These are phyloP conservation scores for Dryas alaskensis DNA, from an alignment of 306 rosid species.

Conservation along the genomic window DNA sequence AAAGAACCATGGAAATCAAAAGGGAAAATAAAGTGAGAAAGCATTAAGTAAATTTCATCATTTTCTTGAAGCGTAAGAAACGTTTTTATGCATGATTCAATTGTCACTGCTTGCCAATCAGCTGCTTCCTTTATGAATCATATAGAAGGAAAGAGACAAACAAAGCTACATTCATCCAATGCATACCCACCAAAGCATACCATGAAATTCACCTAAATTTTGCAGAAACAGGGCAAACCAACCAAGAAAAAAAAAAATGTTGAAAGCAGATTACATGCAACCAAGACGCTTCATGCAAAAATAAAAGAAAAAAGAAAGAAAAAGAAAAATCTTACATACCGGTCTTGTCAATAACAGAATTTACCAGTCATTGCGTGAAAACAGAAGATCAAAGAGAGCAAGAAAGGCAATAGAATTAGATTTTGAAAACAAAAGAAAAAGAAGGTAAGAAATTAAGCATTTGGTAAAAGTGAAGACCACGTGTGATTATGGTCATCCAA, in stretches of 20 bases:
- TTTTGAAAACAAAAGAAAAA: not conserved
- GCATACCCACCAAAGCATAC: conserved; percentile 2
- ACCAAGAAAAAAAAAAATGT: not conserved
- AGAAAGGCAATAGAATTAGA: not conserved
- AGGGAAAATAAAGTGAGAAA: conserved; percentile 21
- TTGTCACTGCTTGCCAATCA: conserved; percentile 35
- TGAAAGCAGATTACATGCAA: conserved; percentile 3
- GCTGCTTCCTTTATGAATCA: conserved; percentile 24
- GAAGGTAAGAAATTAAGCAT: not conserved
- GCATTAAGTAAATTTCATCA: conserved; percentile 26
- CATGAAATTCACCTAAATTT: conserved; percentile 12
- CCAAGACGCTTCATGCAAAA: not conserved
- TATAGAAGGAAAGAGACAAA: not conserved
- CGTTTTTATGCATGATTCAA: conserved; percentile 35
- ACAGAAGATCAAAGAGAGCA: not conserved
- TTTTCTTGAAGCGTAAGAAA: conserved; percentile 55
- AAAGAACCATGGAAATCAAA: conserved; percentile 22
- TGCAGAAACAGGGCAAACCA: conserved; percentile 11
- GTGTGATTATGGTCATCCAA: not conserved
- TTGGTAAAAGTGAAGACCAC: conserved; percentile 3
- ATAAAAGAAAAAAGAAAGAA: not conserved
- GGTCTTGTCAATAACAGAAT: not conserved
- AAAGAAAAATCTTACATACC: not conserved
- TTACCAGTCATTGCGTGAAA: not conserved
- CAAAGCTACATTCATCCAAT: not conserved